Conservation (phyloP, 768 basidiomycete genomes). For the Thelephora ganbajun region DNA sequence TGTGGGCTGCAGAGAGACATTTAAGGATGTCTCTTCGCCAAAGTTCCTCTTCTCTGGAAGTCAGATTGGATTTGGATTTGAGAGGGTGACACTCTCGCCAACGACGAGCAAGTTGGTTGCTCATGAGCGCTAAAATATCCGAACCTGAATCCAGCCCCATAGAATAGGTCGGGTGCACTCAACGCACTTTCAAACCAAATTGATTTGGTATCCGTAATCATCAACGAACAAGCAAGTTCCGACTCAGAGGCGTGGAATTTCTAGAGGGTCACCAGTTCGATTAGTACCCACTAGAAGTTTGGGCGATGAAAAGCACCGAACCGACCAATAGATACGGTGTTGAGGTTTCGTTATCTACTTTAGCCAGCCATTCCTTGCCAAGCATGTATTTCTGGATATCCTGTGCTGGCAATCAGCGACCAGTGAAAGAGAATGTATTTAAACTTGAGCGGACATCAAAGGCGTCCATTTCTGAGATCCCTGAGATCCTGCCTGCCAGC, state of each 20-base stretch:
- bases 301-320: conserved; percentile 9
- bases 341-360: conserved; percentile 42
- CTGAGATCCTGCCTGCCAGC: conserved; percentile 6
- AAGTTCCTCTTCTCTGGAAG: conserved; percentile 35
- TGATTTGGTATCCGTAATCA: conserved; percentile 62
- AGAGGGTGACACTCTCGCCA: conserved; percentile 49
- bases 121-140: neutral
- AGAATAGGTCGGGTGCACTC: neutral
- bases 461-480: conserved; percentile 25
- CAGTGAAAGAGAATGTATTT: neutral
- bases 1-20: conserved; percentile 43
- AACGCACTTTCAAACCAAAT: conserved; percentile 62
- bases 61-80: conserved; percentile 13
- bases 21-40: conserved; percentile 47
- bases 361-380: conserved; percentile 63
- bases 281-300: neutral
- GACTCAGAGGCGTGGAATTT: conserved; percentile 48
- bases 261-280: conserved; percentile 25
- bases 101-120: conserved; percentile 46
- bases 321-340: conserved; percentile 63
- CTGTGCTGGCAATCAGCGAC: conserved; percentile 23
- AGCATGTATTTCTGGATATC: conserved; percentile 39
- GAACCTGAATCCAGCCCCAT: neutral
- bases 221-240: conserved; percentile 42
- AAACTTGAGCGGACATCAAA: conserved; percentile 26